Conservation (phyloP, 169 alveolate species). For the Eimeria necatrix region DNA sequence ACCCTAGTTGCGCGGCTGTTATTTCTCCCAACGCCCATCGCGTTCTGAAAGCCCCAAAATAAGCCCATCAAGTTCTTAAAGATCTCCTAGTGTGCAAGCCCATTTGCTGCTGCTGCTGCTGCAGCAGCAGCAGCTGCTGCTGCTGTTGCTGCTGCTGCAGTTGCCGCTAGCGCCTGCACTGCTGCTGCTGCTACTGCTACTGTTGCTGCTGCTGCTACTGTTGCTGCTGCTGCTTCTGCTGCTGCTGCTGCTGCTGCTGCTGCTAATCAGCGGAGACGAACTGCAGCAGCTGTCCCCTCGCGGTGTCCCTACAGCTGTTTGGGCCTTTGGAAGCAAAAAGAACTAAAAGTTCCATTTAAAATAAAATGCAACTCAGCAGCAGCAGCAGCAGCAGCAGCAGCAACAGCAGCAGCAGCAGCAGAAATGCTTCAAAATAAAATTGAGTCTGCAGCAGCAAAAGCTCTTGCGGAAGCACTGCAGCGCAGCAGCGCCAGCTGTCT, state of each 20-base stretch:
- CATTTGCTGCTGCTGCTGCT: too few species aligned
- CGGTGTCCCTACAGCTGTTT: background rate
- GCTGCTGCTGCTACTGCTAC: slow-evolving; percentile 19
- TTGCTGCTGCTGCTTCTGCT: background rate
- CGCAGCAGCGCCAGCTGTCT: background rate
- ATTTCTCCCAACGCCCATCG: too few species aligned
- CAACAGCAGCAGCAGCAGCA: slow-evolving; percentile 19
- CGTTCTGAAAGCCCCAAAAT: too few species aligned
- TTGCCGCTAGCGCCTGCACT: background rate
- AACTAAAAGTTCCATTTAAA: too few species aligned
- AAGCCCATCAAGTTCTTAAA: too few species aligned
- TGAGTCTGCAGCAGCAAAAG: background rate
- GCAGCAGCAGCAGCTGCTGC: background rate
- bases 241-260: background rate
- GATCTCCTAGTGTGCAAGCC: too few species aligned
- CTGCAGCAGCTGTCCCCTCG: too few species aligned
- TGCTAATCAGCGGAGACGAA: too few species aligned
- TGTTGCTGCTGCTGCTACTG: background rate
- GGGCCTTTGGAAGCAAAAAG: too few species aligned
- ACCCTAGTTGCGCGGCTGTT: too few species aligned
- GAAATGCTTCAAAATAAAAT: too few species aligned
- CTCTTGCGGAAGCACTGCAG: background rate
- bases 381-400: background rate
- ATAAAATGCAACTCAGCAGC: background rate
- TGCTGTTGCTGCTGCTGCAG: slow-evolving; percentile 20